Conservation (phyloP, 352 stramenopile species). For the Phytophthora pseudosyringae region DNA sequence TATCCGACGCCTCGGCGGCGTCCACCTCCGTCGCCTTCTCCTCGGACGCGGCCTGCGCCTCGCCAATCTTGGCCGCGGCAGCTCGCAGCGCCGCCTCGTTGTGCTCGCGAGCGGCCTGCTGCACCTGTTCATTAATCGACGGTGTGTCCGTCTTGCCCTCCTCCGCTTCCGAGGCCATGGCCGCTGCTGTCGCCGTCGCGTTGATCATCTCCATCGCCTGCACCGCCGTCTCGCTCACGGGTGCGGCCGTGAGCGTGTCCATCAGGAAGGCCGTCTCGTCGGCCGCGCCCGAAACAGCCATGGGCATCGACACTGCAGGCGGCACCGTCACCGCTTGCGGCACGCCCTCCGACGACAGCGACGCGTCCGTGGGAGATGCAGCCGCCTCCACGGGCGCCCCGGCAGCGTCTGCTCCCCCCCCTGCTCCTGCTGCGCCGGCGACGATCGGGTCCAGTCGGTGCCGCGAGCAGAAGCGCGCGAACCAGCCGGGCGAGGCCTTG, state of each 20-base stretch:
- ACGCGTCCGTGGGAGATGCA: constrained; percentile 4
- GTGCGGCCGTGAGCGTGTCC: constrained; percentile 28
- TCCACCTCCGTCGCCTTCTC: constrained; percentile 13
- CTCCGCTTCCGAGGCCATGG: constrained; percentile 4
- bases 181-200: constrained; percentile 12
- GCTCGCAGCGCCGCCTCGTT: constrained; percentile 46
- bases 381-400: not conserved
- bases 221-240: constrained; percentile 17
- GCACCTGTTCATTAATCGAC: constrained; percentile 53
- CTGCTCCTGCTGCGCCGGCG: constrained; percentile 9
- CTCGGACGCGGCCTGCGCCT: constrained; percentile 19
- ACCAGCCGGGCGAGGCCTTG: constrained; percentile 89
- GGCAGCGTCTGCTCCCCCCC: constrained; percentile 1
- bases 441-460: constrained; percentile 80
- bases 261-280: constrained; percentile 42
- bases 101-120: constrained; percentile 44
- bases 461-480: constrained; percentile 87
- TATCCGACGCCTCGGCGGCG: constrained; percentile 6
- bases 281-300: constrained; percentile 11
- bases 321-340: constrained; percentile 16
- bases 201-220: constrained; percentile 27
- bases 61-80: constrained; percentile 29
- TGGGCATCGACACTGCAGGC: constrained; percentile 14
- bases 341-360: constrained; percentile 6
- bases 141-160: constrained; percentile 45